phyloP scores from a whole-genome alignment of 305 asterid genomes.

The Ajuga reptans region DNA sequence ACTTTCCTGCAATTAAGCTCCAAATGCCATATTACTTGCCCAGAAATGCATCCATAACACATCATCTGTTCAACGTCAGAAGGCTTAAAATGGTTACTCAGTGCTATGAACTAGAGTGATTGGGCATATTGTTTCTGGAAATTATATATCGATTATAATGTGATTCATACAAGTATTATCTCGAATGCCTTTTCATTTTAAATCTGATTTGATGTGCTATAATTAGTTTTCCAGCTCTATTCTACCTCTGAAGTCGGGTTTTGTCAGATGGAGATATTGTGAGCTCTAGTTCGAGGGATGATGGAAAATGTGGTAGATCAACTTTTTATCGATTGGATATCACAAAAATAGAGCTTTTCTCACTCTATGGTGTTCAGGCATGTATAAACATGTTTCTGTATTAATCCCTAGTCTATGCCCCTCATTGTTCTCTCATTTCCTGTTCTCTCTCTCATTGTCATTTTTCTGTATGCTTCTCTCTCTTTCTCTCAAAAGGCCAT shows the following conservation, averaged over 20 bases:
- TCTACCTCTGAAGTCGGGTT: slow-evolving; percentile 19
- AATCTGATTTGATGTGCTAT: slow-evolving; percentile 14
- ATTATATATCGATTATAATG: slow-evolving; percentile 5
- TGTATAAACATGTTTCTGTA: slow-evolving; percentile 24
- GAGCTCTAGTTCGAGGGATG: slow-evolving; percentile 33
- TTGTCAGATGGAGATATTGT: slow-evolving; percentile 46
- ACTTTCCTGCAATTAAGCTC: too few relatives aligned
- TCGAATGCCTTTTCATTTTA: not conserved
- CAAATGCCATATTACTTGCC: too few relatives aligned
- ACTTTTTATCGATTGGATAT: slow-evolving; percentile 66
- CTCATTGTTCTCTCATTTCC: too few relatives aligned
- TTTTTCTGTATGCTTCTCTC: not conserved
- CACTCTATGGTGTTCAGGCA: slow-evolving; percentile 74
- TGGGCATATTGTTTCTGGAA: not conserved
- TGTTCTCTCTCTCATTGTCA: not conserved
- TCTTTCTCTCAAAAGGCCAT: too few relatives aligned
- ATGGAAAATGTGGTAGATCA: slow-evolving; percentile 40
- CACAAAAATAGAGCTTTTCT: slow-evolving; percentile 52
- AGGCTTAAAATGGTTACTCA: too few relatives aligned
- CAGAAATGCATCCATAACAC: too few relatives aligned
- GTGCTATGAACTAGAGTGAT: too few relatives aligned
- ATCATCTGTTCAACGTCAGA: too few relatives aligned
- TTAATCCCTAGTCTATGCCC: not conserved
- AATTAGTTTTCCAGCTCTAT: slow-evolving; percentile 18
- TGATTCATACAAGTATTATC: too few relatives aligned